A percentile compares a stretch with the other conserved stretches of the same genome.
phyloP scores from a whole-genome alignment of 352 stramenopile species.

The Globisporangium sylvaticum region DNA sequence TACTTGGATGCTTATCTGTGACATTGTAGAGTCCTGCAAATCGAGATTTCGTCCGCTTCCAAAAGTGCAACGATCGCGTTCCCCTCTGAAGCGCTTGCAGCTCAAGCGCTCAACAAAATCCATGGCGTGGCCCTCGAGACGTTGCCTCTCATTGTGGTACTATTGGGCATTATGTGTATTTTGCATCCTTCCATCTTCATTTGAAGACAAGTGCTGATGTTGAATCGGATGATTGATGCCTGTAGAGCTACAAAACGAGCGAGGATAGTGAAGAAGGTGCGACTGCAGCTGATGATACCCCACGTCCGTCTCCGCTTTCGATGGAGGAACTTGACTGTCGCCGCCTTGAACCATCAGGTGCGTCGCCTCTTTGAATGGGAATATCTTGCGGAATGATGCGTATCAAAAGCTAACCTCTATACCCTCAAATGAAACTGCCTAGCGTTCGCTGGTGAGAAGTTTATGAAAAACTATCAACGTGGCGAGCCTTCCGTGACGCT shows the following conservation, averaged over 20 bases:
- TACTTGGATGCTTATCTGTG: neutral
- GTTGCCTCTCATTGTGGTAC: conserved; percentile 48
- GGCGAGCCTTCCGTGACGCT: conserved; percentile 51
- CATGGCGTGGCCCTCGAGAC: conserved; percentile 52
- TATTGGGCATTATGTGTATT: neutral
- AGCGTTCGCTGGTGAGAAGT: conserved; percentile 45
- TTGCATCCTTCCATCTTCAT: neutral
- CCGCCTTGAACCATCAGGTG: conserved; percentile 12
- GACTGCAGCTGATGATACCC: neutral
- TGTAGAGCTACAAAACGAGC: neutral
- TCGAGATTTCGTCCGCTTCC: conserved; percentile 4
- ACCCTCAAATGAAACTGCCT: neutral
- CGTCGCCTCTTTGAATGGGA: neutral
- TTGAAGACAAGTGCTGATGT: neutral
- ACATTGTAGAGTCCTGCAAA: conserved; percentile 7
- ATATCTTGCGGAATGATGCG: neutral
- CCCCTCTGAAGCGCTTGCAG: conserved; percentile 27
- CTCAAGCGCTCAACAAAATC: conserved; percentile 34
- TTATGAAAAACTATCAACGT: conserved; percentile 65
- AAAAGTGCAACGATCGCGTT: conserved; percentile 19
- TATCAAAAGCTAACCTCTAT: neutral
- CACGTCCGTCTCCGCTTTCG: neutral
- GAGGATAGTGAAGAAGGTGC: neutral
- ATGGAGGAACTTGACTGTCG: conserved; percentile 5
- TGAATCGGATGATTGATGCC: neutral